Conservation (phyloP, 768 basidiomycete species). For the Russula dissimulans region DNA sequence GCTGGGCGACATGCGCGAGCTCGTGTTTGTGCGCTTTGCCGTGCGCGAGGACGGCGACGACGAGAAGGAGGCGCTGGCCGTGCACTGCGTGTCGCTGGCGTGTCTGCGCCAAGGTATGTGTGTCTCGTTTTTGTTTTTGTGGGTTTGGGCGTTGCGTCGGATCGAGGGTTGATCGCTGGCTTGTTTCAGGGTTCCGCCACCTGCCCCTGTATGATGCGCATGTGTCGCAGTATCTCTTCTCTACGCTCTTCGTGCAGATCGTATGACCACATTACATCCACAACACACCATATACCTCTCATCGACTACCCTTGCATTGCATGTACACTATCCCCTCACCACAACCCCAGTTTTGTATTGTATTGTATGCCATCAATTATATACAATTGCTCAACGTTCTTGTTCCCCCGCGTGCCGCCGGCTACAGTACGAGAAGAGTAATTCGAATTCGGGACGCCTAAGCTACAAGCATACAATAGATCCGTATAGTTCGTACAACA, state of each 20-base stretch:
- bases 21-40: constrained; percentile 76
- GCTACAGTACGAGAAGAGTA: background rate
- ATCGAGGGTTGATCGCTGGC: constrained; percentile 13
- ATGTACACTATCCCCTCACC: background rate
- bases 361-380: background rate
- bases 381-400: background rate
- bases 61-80: constrained; percentile 58
- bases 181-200: constrained; percentile 68
- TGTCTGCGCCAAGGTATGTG: constrained; percentile 60
- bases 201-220: constrained; percentile 83
- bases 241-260: constrained; percentile 80
- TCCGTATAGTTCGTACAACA: background rate
- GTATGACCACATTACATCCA: too few species aligned
- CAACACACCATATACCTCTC: background rate
- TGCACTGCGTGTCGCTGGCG: constrained; percentile 65
- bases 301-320: background rate
- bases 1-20: constrained; percentile 65
- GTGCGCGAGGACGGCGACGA: constrained; percentile 57
- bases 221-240: constrained; percentile 83
- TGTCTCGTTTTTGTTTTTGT: background rate
- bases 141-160: background rate
- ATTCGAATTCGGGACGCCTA: background rate
- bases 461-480: constrained; percentile 1
- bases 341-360: background rate
- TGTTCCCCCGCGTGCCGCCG: background rate